A percentile compares a stretch with the other conserved stretches of the same genome.
phyloP scores from a whole-genome alignment of 108 stramenopile genomes.

The Cyclotella baltica region DNA sequence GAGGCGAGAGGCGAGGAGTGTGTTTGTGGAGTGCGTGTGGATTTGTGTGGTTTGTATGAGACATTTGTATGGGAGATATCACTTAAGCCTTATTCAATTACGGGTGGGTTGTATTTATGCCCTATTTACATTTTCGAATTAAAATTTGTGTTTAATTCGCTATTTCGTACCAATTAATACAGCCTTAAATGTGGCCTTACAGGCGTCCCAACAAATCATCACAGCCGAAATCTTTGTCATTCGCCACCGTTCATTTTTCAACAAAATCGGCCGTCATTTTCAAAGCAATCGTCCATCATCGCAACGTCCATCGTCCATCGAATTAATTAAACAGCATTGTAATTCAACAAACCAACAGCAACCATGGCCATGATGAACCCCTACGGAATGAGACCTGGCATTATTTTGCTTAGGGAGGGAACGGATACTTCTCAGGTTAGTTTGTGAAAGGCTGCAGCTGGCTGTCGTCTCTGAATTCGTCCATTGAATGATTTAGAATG shows the following conservation, averaged over 20 bases:
- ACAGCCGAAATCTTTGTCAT: neutral
- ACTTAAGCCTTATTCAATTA: neutral
- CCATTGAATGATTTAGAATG: neutral
- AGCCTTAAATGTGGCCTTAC: neutral
- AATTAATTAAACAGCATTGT: too few species aligned
- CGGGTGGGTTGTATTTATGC: too few species aligned
- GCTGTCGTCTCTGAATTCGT: neutral
- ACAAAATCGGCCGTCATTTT: neutral
- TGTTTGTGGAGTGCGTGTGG: neutral
- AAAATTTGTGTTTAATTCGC: neutral
- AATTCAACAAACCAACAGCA: neutral
- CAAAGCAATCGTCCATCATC: neutral
- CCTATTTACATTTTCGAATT: neutral
- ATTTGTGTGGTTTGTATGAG: neutral
- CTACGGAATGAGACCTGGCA: constrained; percentile 86
- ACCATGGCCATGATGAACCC: constrained; percentile 24
- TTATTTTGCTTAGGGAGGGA: constrained; percentile 98
- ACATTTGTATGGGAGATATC: neutral
- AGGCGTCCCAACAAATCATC: neutral
- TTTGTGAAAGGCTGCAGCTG: neutral
- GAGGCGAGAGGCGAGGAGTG: neutral
- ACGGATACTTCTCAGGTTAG: constrained; percentile 96
- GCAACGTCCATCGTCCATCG: neutral
- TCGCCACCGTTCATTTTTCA: too few species aligned
- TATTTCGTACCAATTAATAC: neutral